These are phyloP conservation scores for Besnoitia besnoiti DNA, from an alignment of 169 alveolate genomes.

Conservation along the genomic window DNA sequence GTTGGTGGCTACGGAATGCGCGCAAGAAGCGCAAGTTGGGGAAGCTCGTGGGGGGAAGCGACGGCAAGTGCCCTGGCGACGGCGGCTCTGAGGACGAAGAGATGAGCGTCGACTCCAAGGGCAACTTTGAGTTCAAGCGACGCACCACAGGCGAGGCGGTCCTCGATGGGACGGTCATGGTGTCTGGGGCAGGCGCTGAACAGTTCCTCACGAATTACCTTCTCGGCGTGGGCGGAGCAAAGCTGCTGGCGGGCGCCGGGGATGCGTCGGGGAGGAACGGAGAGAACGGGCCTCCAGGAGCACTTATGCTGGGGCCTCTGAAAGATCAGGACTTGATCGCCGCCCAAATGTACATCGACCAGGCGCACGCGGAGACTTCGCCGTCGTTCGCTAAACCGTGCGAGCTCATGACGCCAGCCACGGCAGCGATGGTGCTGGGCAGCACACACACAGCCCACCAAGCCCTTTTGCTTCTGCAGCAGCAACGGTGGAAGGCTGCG, in stretches of 20 bases:
- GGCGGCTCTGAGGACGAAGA: not conserved
- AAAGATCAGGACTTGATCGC: not conserved
- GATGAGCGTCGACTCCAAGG: not conserved
- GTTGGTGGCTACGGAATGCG: constrained; percentile 56
- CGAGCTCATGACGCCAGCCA: not conserved
- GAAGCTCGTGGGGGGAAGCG: not conserved
- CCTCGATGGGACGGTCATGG: not conserved
- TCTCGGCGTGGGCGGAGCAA: not conserved
- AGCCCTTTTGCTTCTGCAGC: constrained; percentile 35
- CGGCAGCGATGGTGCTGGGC: constrained; percentile 17
- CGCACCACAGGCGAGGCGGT: constrained; percentile 15
- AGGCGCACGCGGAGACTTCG: constrained; percentile 16
- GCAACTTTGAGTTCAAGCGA: not conserved
- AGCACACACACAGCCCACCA: not conserved
- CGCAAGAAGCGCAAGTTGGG: constrained; percentile 34
- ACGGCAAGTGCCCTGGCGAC: not conserved
- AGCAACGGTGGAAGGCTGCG: constrained; percentile 24
- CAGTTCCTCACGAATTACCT: constrained; percentile 18
- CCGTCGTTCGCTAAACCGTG: constrained; percentile 21
- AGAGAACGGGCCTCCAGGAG: not conserved
- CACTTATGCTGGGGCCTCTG: not conserved
- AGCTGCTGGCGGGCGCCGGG: not conserved
- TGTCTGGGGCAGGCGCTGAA: not conserved
- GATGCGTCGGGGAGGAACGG: not conserved
- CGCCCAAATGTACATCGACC: constrained; percentile 31